Evolutionary conservation across 495 filamentous ascomycete genomes (phyloP).

Genomic region (Parachaetomium inaequale): DNA sequence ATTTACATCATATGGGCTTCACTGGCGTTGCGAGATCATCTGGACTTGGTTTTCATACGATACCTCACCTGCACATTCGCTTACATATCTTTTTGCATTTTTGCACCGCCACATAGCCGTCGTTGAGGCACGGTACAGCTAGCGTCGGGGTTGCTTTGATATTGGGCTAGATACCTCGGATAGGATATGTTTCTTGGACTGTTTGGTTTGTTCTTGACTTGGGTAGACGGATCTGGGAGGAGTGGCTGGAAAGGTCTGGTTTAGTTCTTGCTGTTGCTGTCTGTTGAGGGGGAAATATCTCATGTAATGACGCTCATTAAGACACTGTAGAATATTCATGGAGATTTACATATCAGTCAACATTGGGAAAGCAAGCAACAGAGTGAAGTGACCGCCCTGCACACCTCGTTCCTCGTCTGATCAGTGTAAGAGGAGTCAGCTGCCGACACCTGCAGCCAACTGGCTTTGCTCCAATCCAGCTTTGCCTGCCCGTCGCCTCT

Average conservation of each 20-base stretch:
- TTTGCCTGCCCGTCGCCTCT: background rate
- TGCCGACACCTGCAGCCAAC: background rate
- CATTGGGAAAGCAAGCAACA: background rate
- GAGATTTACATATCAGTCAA: background rate
- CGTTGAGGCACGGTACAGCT: background rate
- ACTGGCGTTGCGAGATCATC: background rate
- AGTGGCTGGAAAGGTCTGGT: too few relatives aligned
- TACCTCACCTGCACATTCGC: slow-evolving; percentile 3
- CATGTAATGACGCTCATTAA: slow-evolving; percentile 14
- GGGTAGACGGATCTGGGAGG: slow-evolving; percentile 2
- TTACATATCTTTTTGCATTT: background rate
- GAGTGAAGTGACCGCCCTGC: too few relatives aligned
- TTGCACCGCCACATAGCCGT: background rate
- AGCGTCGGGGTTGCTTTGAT: background rate
- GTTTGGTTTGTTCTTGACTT: background rate
- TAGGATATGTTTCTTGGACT: background rate
- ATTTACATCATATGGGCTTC: background rate
- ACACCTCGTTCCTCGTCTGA: too few relatives aligned
- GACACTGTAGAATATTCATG: background rate
- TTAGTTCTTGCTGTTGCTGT: too few relatives aligned
- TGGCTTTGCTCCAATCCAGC: background rate
- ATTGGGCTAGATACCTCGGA: background rate
- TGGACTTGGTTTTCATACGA: background rate
- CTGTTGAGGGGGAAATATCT: background rate
- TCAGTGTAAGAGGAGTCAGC: background rate